These are phyloP conservation scores for Mucor circinelloides DNA, from an alignment of 371 early-diverging fungal species.

Conservation along the genomic window DNA sequence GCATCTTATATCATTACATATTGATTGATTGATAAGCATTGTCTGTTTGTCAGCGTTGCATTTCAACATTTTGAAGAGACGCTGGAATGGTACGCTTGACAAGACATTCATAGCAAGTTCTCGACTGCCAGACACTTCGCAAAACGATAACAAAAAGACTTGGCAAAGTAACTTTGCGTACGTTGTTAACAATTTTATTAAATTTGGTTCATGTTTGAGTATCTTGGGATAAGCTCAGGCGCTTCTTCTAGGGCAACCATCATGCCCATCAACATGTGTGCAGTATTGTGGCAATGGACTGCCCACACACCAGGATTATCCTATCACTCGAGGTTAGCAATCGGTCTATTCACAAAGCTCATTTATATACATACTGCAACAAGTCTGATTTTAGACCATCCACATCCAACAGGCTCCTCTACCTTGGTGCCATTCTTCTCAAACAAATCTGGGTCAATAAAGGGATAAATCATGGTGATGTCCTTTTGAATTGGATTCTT, in stretches of 20 bases:
- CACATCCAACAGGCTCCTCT: constrained; percentile 34
- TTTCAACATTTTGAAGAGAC: too few relatives aligned
- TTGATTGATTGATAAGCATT: too few relatives aligned
- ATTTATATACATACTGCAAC: constrained; percentile 33
- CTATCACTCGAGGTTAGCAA: constrained; percentile 12
- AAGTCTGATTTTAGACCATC: constrained; percentile 48
- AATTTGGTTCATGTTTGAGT: not conserved
- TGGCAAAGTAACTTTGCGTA: too few relatives aligned
- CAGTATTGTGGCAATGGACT: constrained; percentile 47
- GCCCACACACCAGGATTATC: constrained; percentile 53
- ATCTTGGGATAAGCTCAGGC: constrained; percentile 26
- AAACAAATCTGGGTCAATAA: constrained; percentile 15
- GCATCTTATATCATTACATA: too few relatives aligned
- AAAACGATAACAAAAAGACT: too few relatives aligned
- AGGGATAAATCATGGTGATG: constrained; percentile 39
- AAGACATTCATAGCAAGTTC: too few relatives aligned
- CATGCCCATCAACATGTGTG: constrained; percentile 50
- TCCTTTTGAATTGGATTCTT: constrained; percentile 35
- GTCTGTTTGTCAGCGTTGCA: too few relatives aligned
- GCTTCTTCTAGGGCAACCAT: constrained; percentile 49
- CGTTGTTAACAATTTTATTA: not conserved
- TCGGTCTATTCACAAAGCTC: not conserved
- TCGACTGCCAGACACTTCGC: too few relatives aligned
- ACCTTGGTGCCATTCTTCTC: not conserved
- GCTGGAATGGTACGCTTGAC: too few relatives aligned